Base-by-base conservation (phyloP, 345 rosid species). In the Populus ilicifolia region DNA sequence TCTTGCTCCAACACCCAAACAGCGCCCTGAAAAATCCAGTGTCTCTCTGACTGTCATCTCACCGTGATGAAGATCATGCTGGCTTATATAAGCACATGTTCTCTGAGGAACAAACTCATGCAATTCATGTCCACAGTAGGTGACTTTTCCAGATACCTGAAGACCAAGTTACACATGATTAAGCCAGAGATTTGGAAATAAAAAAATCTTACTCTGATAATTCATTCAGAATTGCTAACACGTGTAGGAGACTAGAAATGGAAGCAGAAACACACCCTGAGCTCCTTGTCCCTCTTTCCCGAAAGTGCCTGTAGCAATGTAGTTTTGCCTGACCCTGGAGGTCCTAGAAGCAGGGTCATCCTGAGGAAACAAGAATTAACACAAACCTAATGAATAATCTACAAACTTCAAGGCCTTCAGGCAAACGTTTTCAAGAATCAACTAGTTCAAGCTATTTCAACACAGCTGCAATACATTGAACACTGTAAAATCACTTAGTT, bases 1-100 rank as follows among this genome's bases (percentile, higher is more conserved):
- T 70, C 89, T 76, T 4, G 78, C 75, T 39, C 94, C 90, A 20
- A 88, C 90, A 54, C 91, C 91, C 79, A 87, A 81, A 75, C 90
- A 87, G 30, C 89, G 86, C n/a, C 90, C 89, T 0, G 93, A 87
- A 78, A 90, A 90, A 69, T 88, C 86, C 25, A 90, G 48, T 1
- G 89, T 87, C 80, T 90, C 93, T 76, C 87, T 80, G 7, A 87
- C 93, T 2, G 93, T 90, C 91, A 90, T 87, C 85, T 90, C 90
- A 5, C 89, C 93, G 33, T 80, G 79, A 72, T 90, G 91, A 75
- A 88, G 90, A 64, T 90, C 93, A 75, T 88, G 87, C 62, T 90
- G 93, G 65, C 93, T 86, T 33, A 88, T 86, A 69, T 88, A 90
- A 63, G 90, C 90, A 67, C 87, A 85, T 39, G 89, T 88, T 76